phyloP scores from a whole-genome alignment of 2,329 filamentous ascomycete genomes.

The Aspergillus amoenus region DNA sequence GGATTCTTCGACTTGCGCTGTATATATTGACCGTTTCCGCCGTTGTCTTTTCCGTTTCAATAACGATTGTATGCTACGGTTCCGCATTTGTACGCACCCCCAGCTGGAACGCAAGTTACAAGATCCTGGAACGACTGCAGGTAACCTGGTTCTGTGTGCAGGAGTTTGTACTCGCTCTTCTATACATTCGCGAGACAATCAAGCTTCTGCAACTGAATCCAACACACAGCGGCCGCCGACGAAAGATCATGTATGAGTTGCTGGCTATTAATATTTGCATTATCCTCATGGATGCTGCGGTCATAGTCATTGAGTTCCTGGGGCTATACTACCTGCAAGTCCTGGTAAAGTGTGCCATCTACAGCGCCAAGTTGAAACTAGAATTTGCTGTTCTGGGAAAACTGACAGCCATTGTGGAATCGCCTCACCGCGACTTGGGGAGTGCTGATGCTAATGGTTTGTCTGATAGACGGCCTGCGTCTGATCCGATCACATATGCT shows the following conservation, averaged over 20 bases:
- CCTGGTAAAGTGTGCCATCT: not conserved
- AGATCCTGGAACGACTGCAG: slow-evolving; percentile 17
- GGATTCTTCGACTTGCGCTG: too few relatives aligned
- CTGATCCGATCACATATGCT: too few relatives aligned
- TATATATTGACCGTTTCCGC: too few relatives aligned
- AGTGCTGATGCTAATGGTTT: too few relatives aligned
- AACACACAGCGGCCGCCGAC: not conserved
- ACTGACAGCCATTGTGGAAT: not conserved
- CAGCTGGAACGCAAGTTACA: too few relatives aligned
- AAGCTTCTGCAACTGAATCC: not conserved
- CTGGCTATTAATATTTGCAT: not conserved
- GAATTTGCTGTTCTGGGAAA: not conserved
- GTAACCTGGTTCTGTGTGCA: slow-evolving; percentile 28
- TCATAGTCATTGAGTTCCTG: not conserved
- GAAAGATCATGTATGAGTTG: not conserved
- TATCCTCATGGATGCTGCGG: not conserved
- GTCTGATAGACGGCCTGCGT: too few relatives aligned
- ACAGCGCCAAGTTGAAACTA: not conserved
- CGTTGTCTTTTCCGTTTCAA: too few relatives aligned
- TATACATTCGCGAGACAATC: not conserved
- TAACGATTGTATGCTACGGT: too few relatives aligned
- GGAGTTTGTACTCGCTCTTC: not conserved
- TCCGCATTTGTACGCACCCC: too few relatives aligned
- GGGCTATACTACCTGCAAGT: not conserved
- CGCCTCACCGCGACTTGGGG: too few relatives aligned